A percentile compares a stretch with the other conserved stretches of the same genome.
These are phyloP conservation scores for Auxenochlorella pyrenoidosa DNA, from an alignment of 139 green algal species.

Conservation along the genomic window DNA sequence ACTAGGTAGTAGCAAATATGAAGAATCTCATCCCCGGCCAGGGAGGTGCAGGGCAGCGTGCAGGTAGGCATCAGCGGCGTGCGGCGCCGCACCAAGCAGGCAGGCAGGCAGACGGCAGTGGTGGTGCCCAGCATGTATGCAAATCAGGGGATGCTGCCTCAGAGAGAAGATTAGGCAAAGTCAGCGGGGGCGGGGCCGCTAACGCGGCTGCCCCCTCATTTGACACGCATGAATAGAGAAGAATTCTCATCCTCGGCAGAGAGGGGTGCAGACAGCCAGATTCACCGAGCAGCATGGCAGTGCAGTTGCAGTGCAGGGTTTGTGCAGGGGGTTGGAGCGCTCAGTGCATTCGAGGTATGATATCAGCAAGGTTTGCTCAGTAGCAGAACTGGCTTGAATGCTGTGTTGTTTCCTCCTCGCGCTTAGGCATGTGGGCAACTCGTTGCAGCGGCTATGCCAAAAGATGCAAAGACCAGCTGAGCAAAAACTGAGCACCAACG, in stretches of 20 bases:
- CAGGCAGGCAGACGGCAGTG: neutral
- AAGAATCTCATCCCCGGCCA: conserved; percentile 17
- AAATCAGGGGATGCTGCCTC: conserved; percentile 9
- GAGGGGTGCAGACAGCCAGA: no score
- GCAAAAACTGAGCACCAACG: neutral
- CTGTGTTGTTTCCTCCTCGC: conserved; percentile 42
- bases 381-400: conserved; percentile 58
- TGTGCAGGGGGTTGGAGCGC: neutral
- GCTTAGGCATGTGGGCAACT: neutral
- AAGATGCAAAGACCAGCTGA: neutral
- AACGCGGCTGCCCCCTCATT: conserved; percentile 38
- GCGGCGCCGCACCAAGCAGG: neutral
- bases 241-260: conserved; percentile 49
- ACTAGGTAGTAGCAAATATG: conserved; percentile 62
- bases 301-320: neutral
- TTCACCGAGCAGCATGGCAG: no score
- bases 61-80: neutral
- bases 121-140: neutral
- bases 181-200: conserved; percentile 3
- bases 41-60: no score
- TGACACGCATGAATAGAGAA: conserved; percentile 65
- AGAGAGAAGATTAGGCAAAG: conserved; percentile 57
- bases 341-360: conserved; percentile 26
- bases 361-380: conserved; percentile 46
- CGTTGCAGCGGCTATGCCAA: neutral